A percentile compares a stretch with the other conserved stretches of the same genome.
Conservation (phyloP, 768 basidiomycete genomes). For the Boletus huronensis region DNA sequence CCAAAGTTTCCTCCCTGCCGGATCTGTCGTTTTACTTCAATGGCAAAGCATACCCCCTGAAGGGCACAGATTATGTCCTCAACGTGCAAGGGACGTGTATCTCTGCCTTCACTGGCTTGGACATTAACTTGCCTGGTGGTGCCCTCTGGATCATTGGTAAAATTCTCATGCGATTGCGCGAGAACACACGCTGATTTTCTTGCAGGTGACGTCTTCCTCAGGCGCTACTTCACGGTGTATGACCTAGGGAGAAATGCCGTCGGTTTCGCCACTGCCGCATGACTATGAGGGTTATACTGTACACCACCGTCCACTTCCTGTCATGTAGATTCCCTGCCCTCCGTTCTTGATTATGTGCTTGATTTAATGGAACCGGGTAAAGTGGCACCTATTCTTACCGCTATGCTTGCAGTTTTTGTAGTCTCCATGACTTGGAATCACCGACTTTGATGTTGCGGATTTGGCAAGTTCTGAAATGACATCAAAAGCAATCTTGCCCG, state of each 20-base stretch:
- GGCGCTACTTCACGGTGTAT: constrained; percentile 90
- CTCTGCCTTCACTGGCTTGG: constrained; percentile 87
- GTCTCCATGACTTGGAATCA: neutral
- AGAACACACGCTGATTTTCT: constrained; percentile 5
- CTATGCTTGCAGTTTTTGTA: neutral
- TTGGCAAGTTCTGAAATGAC: neutral
- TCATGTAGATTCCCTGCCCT: neutral
- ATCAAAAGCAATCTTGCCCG: neutral
- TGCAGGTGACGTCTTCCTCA: constrained; percentile 83
- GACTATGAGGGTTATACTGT: constrained; percentile 5
- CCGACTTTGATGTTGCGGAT: neutral
- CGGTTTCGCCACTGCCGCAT: constrained; percentile 66
- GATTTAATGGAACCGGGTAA: constrained; percentile 8
- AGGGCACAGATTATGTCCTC: constrained; percentile 85
- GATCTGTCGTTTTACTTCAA: constrained; percentile 80
- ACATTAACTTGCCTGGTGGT: constrained; percentile 78
- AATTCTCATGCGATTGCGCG: constrained; percentile 10
- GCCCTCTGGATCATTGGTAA: constrained; percentile 88
- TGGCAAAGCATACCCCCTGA: constrained; percentile 75
- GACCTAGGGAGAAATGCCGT: constrained; percentile 76
- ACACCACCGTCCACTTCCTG: neutral
- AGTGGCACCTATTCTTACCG: neutral
- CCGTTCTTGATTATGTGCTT: constrained; percentile 2
- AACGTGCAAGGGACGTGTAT: constrained; percentile 92
- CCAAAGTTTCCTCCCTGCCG: constrained; percentile 79